Evolutionary conservation across 2,329 filamentous ascomycete species (phyloP).

Genomic region (Penicillium sp.): DNA sequence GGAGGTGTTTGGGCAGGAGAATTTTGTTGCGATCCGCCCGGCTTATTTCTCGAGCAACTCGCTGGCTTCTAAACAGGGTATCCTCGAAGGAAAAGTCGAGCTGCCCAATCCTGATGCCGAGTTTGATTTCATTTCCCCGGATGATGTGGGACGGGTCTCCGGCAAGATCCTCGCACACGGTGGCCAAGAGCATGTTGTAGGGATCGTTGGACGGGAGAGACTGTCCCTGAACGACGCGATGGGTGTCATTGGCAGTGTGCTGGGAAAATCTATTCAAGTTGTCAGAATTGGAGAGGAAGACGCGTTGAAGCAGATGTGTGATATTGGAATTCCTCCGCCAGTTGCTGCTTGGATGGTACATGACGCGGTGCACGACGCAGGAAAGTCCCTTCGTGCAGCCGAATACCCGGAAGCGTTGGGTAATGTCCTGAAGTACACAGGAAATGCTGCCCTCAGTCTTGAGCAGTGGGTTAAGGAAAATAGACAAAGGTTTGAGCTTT

Average conservation of each 20-base stretch:
- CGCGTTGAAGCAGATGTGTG: constrained; percentile 18
- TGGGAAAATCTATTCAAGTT: constrained; percentile 37
- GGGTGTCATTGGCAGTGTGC: constrained; percentile 28
- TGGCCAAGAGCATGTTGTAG: constrained; percentile 31
- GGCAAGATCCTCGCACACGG: constrained; percentile 43
- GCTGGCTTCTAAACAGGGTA: constrained; percentile 16
- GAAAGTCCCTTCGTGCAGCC: not conserved
- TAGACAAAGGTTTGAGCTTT: constrained; percentile 12
- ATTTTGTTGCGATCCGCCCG: constrained; percentile 46
- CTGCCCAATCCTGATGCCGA: constrained; percentile 32
- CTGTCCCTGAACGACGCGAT: constrained; percentile 32
- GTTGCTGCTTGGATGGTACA: constrained; percentile 16
- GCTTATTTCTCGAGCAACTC: constrained; percentile 49
- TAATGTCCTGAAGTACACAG: constrained; percentile 37
- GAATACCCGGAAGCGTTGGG: constrained; percentile 17
- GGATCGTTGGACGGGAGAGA: constrained; percentile 41
- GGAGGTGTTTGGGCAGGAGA: constrained; percentile 40
- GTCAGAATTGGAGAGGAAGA: constrained; percentile 22
- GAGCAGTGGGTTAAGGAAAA: constrained; percentile 38
- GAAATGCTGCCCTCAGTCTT: constrained; percentile 30
- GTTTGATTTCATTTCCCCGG: constrained; percentile 45
- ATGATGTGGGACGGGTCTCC: constrained; percentile 49
- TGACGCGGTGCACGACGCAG: not conserved
- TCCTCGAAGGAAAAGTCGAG: constrained; percentile 36
- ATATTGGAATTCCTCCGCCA: constrained; percentile 15